Evolutionary conservation across 139 green algal genomes (phyloP), one percentile per base, ranked within the genome.

Genomic region (Marvania coccoides): DNA sequence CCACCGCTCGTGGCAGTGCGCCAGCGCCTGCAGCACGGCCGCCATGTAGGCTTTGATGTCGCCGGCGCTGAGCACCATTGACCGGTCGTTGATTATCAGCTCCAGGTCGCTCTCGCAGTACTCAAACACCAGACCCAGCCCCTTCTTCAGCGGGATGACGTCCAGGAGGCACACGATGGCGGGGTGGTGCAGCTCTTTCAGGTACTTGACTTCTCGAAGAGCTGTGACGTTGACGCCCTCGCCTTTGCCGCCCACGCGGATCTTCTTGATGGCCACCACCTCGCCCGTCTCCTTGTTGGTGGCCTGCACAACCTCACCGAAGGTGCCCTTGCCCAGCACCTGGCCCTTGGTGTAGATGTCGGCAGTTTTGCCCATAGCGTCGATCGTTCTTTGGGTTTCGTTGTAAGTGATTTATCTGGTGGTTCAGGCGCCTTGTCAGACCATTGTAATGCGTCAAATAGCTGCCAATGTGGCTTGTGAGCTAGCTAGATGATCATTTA

Each of bases 11-110:
- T 96, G 89, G 65, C 88, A 94, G 13, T 70, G 66, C 0, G 64
- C 68, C 58, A 97, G 74, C 6, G 71, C 80, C 37, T 67, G 26
- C 36, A 96, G 73, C 9, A 90, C 56, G 79, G 85, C 83, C 33
- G 81, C 65, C 81, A 96, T 87, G 85, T 95, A 97, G 4, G 76
- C 65, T 63, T 97, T 97, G 53, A 97, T 56, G 70, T 96, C 86
- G 4, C 70, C 80, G 1, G 78, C 60, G 1, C 61, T 77, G 28
- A 97, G 74, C 58, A 91, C 70, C 42, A 89, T 29, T 28, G 72
- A 76, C 31, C 69, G 66, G 73, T 95, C 90, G 66, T 83, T 83
- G 69, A 96, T 95, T 1, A 96, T 40, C 3, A 76, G 72, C 71
- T 95, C 90, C 53, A 96, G 70, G 55, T 96, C 90, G 19, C 58